These are phyloP conservation scores for Auricularia cornea DNA, from an alignment of 768 basidiomycete genomes.

Conservation along the genomic window DNA sequence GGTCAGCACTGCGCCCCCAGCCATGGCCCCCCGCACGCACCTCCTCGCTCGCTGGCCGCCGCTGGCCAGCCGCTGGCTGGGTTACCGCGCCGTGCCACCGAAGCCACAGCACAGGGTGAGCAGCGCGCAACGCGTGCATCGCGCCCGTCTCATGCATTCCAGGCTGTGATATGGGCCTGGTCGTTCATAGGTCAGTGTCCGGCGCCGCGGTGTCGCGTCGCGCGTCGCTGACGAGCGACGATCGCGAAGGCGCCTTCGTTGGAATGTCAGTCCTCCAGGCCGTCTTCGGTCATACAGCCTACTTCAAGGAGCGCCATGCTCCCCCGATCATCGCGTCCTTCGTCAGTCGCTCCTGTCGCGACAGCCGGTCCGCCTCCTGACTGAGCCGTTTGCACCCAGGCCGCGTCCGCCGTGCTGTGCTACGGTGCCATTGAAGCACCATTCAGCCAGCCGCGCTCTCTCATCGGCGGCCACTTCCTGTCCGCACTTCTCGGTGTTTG, in stretches of 20 bases:
- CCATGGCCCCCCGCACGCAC: neutral
- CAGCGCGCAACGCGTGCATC: neutral
- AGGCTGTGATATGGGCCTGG: conserved; percentile 40
- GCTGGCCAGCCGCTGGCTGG: conserved; percentile 36
- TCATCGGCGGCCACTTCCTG: conserved; percentile 45
- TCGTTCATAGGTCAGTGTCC: conserved; percentile 34
- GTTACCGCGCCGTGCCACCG: conserved; percentile 31
- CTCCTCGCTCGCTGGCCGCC: conserved; percentile 28
- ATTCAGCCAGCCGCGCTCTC: conserved; percentile 43
- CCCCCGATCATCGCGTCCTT: conserved; percentile 42
- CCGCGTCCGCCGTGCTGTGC: conserved; percentile 46
- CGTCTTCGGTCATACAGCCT: conserved; percentile 38
- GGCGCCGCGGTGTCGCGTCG: neutral
- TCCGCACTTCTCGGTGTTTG: conserved; percentile 41
- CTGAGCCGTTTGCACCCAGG: conserved; percentile 25
- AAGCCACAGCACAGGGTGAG: neutral
- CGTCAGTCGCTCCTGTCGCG: conserved; percentile 23
- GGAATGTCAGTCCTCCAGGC: conserved; percentile 44
- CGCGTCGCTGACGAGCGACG: neutral
- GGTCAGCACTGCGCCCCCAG: neutral
- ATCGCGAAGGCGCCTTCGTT: conserved; percentile 28
- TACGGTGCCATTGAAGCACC: conserved; percentile 47
- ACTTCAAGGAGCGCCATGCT: conserved; percentile 38
- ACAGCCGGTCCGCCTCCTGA: neutral
- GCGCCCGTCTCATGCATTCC: conserved; percentile 16